Evolutionary conservation across 1,139 yeast species (phyloP).

Genomic region (Hansenula anomala): DNA sequence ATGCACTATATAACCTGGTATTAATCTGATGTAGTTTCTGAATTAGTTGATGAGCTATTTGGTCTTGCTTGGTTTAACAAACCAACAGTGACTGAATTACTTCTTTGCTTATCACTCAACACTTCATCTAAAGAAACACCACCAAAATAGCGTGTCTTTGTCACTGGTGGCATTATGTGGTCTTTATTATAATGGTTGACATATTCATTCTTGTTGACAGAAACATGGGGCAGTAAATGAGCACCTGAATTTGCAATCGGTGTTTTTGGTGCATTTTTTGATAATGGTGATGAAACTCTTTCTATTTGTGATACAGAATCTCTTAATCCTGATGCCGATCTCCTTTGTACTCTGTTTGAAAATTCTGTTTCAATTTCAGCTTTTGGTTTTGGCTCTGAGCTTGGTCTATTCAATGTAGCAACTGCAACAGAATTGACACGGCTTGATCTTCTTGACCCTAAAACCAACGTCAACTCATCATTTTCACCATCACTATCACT

Average conservation of each 20-base stretch:
- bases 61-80: neutral
- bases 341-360: neutral
- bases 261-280: constrained; percentile 26
- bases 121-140: constrained; percentile 24
- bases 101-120: neutral
- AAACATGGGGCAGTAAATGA: constrained; percentile 12
- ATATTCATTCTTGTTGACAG: constrained; percentile 22
- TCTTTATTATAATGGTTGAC: constrained; percentile 45
- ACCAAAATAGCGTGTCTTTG: constrained; percentile 19
- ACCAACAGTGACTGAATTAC: constrained; percentile 1
- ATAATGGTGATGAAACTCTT: constrained; percentile 26
- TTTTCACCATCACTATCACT: constrained; percentile 5
- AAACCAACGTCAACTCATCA: constrained; percentile 1
- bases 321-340: neutral
- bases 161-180: constrained; percentile 25
- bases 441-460: constrained; percentile 2
- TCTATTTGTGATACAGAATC: constrained; percentile 5
- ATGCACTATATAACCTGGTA: too few species aligned
- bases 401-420: neutral
- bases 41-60: neutral
- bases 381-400: neutral
- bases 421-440: constrained; percentile 1
- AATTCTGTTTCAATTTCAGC: neutral
- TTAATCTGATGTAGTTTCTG: too few species aligned
- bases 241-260: constrained; percentile 25